phyloP scores from a whole-genome alignment of 768 basidiomycete genomes.

The Trametopsis cervina region DNA sequence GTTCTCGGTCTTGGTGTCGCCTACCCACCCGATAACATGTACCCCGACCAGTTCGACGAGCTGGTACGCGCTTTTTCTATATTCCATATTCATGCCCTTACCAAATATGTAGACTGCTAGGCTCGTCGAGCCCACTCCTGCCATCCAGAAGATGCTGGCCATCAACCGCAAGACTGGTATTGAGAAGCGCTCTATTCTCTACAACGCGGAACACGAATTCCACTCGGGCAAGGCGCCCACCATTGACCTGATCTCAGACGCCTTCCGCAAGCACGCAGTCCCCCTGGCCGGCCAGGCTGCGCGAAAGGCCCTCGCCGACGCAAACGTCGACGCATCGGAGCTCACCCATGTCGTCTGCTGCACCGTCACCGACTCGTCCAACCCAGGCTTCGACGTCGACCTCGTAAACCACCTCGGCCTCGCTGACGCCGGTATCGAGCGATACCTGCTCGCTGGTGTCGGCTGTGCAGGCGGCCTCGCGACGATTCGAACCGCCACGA shows the following conservation, averaged over 20 bases:
- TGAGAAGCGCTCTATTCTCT: not conserved
- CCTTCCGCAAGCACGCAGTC: conserved; percentile 1
- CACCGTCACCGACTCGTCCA: conserved; percentile 4
- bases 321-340: conserved; percentile 1
- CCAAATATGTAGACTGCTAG: not conserved
- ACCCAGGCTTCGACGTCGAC: conserved; percentile 3
- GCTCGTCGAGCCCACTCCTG: not conserved
- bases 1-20: conserved; percentile 6
- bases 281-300: conserved; percentile 1
- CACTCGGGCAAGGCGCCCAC: not conserved
- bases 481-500: not conserved
- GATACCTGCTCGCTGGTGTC: conserved; percentile 1
- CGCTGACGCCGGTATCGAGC: not conserved
- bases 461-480: conserved; percentile 4
- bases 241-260: conserved; percentile 3
- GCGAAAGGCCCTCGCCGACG: conserved; percentile 1
- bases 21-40: conserved; percentile 1
- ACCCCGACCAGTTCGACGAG: conserved; percentile 1
- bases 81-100: not conserved
- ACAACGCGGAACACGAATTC: not conserved
- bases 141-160: conserved; percentile 6
- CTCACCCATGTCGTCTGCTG: conserved; percentile 2
- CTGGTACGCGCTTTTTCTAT: not conserved
- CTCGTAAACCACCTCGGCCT: conserved; percentile 3
- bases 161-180: conserved; percentile 10